Conservation (phyloP, 2,329 filamentous ascomycete species). For the Cucurbitaria berberidis region DNA sequence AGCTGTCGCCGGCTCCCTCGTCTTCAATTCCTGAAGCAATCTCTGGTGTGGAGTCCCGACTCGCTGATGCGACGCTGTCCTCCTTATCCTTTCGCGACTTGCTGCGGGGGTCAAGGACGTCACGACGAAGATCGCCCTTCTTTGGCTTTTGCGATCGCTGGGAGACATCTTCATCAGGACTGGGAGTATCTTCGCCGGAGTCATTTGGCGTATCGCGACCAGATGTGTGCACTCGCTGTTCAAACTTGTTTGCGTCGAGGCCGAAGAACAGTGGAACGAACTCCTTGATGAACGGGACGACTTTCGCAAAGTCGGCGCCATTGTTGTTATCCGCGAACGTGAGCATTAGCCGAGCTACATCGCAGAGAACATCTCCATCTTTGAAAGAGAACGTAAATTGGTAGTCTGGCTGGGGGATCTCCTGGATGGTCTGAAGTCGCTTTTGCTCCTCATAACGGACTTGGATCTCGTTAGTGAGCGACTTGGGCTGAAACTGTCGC, state of each 20-base stretch:
- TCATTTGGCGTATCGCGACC: slow-evolving; percentile 48
- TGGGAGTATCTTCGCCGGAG: slow-evolving; percentile 66
- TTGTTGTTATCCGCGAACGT: slow-evolving; percentile 52
- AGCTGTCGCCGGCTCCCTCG: slow-evolving; percentile 70
- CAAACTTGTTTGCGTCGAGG: slow-evolving; percentile 62
- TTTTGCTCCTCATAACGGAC: slow-evolving; percentile 91
- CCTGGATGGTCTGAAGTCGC: slow-evolving; percentile 67
- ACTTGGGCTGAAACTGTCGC: slow-evolving; percentile 87
- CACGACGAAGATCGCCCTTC: slow-evolving; percentile 74
- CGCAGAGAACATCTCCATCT: slow-evolving; percentile 60
- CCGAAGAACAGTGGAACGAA: slow-evolving; percentile 60
- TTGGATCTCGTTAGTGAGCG: slow-evolving; percentile 87
- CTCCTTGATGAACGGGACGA: slow-evolving; percentile 56
- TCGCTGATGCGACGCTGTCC: slow-evolving; percentile 76
- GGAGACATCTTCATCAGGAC: slow-evolving; percentile 73
- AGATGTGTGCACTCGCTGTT: slow-evolving; percentile 65
- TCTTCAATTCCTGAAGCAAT: slow-evolving; percentile 78
- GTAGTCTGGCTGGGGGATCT: slow-evolving; percentile 66
- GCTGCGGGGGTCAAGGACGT: slow-evolving; percentile 81
- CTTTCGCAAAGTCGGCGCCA: slow-evolving; percentile 52
- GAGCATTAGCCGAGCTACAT: slow-evolving; percentile 55
- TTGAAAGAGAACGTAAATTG: slow-evolving; percentile 79
- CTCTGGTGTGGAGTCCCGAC: slow-evolving; percentile 89
- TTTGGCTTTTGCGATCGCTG: slow-evolving; percentile 70
- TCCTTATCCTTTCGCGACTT: slow-evolving; percentile 78